Base-by-base conservation (phyloP, 179 eudicot genomes). In the Sideroxylon spinosum region DNA sequence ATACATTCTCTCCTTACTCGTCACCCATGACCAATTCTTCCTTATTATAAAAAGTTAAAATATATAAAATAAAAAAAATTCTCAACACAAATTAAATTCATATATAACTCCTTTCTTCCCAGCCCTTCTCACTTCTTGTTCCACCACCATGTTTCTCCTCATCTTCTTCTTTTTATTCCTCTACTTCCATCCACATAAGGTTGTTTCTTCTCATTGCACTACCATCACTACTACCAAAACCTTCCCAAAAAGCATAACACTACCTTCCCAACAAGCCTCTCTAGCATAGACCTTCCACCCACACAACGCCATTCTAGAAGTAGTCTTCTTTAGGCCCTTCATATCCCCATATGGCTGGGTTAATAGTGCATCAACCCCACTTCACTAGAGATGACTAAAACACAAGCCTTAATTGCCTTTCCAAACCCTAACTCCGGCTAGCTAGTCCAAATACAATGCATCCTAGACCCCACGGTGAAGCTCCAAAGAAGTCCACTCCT, bases 371-470 rank as follows among this genome's bases (percentile, higher is more conserved):
- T 95, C 75, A 95, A 95, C 80, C 97, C 93, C 5, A 81, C 61
- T 69, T 87, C 98, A 0, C 78, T 93, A 0, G 88, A 90, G 78
- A 95, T 95, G 98, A 89, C 97, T 0, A 95, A 97, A 0, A 83
- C 98, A 0, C 91, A 92, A 5, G 89, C 93, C 49, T 76, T 95
- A 19, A 88, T 95, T 49, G 90, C 97, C 78, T 95, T 93, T 60
- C 95, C 98, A 0, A 97, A 95, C 78, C 97, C 98, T 8, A 95
- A 88, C 77, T 88, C 97, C 3, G 97, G 97, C 64, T 92, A 91
- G 48, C 26, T 95, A 32, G 93, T 93, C 68, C 81, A 93, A 17
- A 85, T 95, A 16, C 97, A 97, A 0, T 95, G 85, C 76, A 86
- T 93, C 23, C 53, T 95, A 37, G 98, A 91, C 86, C 91, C 97